Percentiles rank a stretch among this genome's conserved stretches.
phyloP scores from a whole-genome alignment of 2,329 filamentous ascomycete genomes.

The Thelonectria olida region DNA sequence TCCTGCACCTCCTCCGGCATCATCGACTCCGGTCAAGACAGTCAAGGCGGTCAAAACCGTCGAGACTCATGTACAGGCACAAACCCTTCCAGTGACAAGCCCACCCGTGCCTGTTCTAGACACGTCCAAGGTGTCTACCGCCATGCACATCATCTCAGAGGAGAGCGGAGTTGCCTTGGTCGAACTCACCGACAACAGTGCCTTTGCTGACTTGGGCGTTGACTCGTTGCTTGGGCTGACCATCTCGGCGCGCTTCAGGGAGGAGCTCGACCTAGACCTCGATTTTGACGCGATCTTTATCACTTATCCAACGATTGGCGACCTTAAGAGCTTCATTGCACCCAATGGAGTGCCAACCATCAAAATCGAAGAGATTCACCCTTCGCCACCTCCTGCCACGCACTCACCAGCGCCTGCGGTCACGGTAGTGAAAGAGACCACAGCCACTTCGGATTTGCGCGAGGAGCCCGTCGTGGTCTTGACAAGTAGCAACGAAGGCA shows the following conservation, averaged over 20 bases:
- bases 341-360: constrained; percentile 18
- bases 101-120: background rate
- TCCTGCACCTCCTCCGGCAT: background rate
- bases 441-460: background rate
- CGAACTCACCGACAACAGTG: constrained; percentile 65
- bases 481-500: background rate
- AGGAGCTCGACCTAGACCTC: constrained; percentile 65
- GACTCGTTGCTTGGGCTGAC: constrained; percentile 71
- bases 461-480: constrained; percentile 15
- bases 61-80: too few relatives aligned
- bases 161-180: constrained; percentile 30
- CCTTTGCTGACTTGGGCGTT: constrained; percentile 66
- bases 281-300: constrained; percentile 60
- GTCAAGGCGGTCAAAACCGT: too few relatives aligned
- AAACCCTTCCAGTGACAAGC: background rate
- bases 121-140: constrained; percentile 9
- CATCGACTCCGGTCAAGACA: background rate
- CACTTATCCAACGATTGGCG: constrained; percentile 63
- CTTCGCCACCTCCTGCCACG: background rate
- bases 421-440: background rate
- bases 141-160: constrained; percentile 27
- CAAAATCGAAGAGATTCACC: background rate
- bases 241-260: constrained; percentile 64
- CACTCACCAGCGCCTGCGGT: too few relatives aligned
- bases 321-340: constrained; percentile 53